Conservation (phyloP, 2,329 filamentous ascomycete genomes). For the Colletotrichum coccodes region DNA sequence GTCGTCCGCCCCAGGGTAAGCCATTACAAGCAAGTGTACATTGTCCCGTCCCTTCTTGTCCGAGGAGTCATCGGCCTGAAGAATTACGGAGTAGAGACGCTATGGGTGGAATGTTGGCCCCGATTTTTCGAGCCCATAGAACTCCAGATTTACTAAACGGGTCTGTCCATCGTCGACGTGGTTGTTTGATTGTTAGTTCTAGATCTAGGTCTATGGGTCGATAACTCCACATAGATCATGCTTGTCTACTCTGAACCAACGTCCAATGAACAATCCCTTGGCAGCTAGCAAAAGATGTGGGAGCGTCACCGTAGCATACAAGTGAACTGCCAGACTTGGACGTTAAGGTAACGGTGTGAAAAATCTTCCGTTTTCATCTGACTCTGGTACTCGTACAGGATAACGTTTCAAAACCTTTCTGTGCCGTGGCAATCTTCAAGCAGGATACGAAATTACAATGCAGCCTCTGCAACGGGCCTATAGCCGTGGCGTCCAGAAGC, state of each 20-base stretch:
- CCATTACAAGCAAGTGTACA: background rate
- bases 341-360: background rate
- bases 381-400: background rate
- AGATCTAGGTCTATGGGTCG: background rate
- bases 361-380: background rate
- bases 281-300: background rate
- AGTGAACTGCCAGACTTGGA: background rate
- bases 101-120: background rate
- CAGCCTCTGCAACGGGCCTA: slow-evolving; percentile 1
- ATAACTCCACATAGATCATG: background rate
- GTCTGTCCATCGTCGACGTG: background rate
- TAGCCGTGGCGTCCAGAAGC: background rate
- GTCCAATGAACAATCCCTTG: background rate
- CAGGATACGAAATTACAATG: slow-evolving; percentile 1
- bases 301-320: background rate
- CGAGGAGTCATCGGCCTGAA: background rate
- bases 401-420: background rate
- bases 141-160: background rate
- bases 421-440: background rate
- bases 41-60: too few species aligned
- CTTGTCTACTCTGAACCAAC: background rate
- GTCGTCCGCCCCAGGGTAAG: background rate
- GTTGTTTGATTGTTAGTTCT: background rate
- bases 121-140: background rate
- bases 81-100: background rate